phyloP scores from a whole-genome alignment of 2,329 filamentous ascomycete species.

The Alternaria viburni region DNA sequence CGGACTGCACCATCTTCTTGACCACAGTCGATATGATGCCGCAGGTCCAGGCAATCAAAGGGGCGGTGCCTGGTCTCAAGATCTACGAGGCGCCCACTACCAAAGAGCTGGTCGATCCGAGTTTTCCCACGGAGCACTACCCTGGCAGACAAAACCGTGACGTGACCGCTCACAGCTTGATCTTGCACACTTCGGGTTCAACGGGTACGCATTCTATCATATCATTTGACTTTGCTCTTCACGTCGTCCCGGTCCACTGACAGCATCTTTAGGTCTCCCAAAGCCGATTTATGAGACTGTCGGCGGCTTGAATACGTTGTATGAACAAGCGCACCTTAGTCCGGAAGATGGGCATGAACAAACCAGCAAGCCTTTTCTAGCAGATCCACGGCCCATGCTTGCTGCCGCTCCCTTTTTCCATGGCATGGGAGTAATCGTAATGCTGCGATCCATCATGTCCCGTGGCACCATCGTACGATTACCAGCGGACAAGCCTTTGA shows the following conservation, averaged over 20 bases:
- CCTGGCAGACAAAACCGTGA: neutral
- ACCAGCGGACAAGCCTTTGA: neutral
- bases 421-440: neutral
- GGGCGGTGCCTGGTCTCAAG: neutral
- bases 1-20: neutral
- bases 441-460: neutral
- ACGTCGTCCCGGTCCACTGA: neutral
- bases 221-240: too few species aligned
- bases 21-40: neutral
- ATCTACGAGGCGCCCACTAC: neutral
- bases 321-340: neutral
- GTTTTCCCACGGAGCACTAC: neutral
- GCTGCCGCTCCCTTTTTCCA: slow-evolving; percentile 3
- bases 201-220: neutral
- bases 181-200: slow-evolving; percentile 6
- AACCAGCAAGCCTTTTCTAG: neutral
- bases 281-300: slow-evolving; percentile 1
- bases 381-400: neutral
- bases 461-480: neutral
- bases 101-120: neutral
- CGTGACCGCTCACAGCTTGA: neutral
- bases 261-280: neutral
- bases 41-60: neutral
- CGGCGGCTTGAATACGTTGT: neutral
- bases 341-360: neutral